These are phyloP conservation scores for Peniophora sp. DNA, from an alignment of 1,284 basidiomycete genomes.

Conservation along the genomic window DNA sequence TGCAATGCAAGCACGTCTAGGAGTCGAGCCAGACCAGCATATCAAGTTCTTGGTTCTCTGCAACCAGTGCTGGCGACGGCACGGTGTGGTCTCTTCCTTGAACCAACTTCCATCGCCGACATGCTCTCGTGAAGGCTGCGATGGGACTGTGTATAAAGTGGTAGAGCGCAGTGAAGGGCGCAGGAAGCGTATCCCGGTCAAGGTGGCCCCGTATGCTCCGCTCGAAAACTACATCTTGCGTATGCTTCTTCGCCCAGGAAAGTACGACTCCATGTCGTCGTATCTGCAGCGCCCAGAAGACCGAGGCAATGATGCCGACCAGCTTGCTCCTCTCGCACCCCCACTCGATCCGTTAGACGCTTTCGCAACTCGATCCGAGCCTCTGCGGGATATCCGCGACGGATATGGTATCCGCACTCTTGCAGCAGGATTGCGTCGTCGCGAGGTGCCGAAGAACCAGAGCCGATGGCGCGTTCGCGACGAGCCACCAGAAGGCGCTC, in stretches of 20 bases:
- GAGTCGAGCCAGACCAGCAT: slow-evolving; percentile 8
- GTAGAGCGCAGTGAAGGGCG: slow-evolving; percentile 1
- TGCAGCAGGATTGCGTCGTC: slow-evolving; percentile 11
- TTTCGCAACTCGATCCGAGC: not conserved
- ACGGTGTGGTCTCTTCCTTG: not conserved
- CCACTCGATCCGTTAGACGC: not conserved
- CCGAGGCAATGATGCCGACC: slow-evolving; percentile 7
- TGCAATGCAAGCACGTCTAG: too few relatives aligned
- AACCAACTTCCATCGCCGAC: not conserved
- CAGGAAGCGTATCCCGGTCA: slow-evolving; percentile 8
- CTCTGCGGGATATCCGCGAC: slow-evolving; percentile 12
- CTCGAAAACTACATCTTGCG: slow-evolving; percentile 1
- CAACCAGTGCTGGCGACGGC: slow-evolving; percentile 9
- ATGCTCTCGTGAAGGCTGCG: slow-evolving; percentile 2
- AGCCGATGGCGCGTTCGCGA: slow-evolving; percentile 10
- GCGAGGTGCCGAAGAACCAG: slow-evolving; percentile 1
- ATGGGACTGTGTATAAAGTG: slow-evolving; percentile 2
- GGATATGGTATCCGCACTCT: slow-evolving; percentile 16
- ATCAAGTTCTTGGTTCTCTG: slow-evolving; percentile 12
- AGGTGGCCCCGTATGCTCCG: slow-evolving; percentile 6
- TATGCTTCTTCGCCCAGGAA: slow-evolving; percentile 9
- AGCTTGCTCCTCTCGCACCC: not conserved
- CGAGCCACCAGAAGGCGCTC: slow-evolving; percentile 6
- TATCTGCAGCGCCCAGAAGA: slow-evolving; percentile 8
- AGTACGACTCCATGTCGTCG: slow-evolving; percentile 2